Conservation (phyloP, 2,329 filamentous ascomycete genomes). For the Pestalotiopsis sp. region DNA sequence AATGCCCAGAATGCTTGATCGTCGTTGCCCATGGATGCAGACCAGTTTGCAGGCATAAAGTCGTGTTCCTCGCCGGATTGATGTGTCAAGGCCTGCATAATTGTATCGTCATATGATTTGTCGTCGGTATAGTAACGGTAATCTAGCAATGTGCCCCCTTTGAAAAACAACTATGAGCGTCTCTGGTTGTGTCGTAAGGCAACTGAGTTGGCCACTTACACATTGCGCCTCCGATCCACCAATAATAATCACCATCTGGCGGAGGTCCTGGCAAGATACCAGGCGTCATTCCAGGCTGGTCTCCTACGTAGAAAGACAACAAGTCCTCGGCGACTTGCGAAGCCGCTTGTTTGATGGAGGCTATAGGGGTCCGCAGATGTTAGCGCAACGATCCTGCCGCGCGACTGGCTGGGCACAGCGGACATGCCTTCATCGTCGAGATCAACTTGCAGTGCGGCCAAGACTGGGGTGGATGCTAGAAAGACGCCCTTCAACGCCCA, state of each 20-base stretch:
- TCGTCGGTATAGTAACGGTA: conserved; percentile 73
- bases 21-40: conserved; percentile 66
- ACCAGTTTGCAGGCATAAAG: conserved; percentile 64
- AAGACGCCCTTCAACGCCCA: conserved; percentile 27
- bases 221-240: conserved; percentile 74
- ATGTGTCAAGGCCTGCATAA: conserved; percentile 58
- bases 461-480: conserved; percentile 23
- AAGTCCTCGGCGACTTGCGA: conserved; percentile 51
- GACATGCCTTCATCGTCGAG: conserved; percentile 31
- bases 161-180: background rate
- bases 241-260: conserved; percentile 64
- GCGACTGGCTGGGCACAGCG: background rate
- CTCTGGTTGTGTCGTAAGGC: background rate
- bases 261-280: conserved; percentile 62
- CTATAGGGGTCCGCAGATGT: conserved; percentile 30
- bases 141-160: conserved; percentile 64
- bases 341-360: conserved; percentile 49
- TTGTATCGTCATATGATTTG: conserved; percentile 60
- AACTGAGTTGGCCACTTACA: conserved; percentile 38
- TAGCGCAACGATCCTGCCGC: background rate
- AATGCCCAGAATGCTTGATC: conserved; percentile 75
- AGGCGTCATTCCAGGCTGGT: conserved; percentile 53
- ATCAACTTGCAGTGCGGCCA: conserved; percentile 30
- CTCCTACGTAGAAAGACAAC: conserved; percentile 54
- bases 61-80: conserved; percentile 59